A percentile compares a stretch with the other conserved stretches of the same genome.
Conservation (phyloP, 2,329 filamentous ascomycete genomes). For the Aspergillus neotritici region DNA sequence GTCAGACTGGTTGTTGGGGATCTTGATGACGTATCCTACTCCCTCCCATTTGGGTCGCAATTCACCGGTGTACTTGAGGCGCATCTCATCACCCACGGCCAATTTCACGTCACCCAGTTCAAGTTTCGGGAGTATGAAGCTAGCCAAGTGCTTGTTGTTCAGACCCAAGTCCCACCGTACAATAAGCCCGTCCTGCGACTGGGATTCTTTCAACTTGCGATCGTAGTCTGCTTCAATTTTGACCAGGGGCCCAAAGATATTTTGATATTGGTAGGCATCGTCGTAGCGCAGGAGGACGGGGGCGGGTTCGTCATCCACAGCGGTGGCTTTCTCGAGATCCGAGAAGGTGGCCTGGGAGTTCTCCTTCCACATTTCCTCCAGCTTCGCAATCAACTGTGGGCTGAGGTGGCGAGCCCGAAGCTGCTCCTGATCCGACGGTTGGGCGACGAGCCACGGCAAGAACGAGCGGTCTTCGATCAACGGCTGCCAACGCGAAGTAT, state of each 20-base stretch:
- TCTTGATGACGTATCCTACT: conserved; percentile 98
- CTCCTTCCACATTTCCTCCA: conserved; percentile 99
- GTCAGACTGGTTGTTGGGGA: conserved; percentile 97
- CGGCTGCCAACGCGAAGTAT: conserved; percentile 95
- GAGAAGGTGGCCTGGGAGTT: conserved; percentile 81
- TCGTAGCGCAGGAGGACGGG: conserved; percentile 92
- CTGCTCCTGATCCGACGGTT: conserved; percentile 90
- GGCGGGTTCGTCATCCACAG: conserved; percentile 89
- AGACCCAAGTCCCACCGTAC: conserved; percentile 93
- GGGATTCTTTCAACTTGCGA: conserved; percentile 95
- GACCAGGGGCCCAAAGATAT: conserved; percentile 93
- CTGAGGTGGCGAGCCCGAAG: conserved; percentile 89
- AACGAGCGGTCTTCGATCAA: conserved; percentile 96
- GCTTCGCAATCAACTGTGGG: conserved; percentile 87
- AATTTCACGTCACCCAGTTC: conserved; percentile 97
- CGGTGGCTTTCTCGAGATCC: conserved; percentile 84
- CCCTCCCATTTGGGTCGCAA: conserved; percentile 90
- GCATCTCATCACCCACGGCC: conserved; percentile 97
- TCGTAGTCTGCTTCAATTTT: conserved; percentile 99
- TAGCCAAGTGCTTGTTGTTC: conserved; percentile 95
- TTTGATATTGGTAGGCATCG: conserved; percentile 97
- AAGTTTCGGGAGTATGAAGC: conserved; percentile 92
- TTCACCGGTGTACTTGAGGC: conserved; percentile 91
- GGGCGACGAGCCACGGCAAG: conserved; percentile 82
- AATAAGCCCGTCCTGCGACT: conserved; percentile 90